Evolutionary conservation across 306 rosid species (phyloP).

Genomic region (Cyclanthera cordifolia): DNA sequence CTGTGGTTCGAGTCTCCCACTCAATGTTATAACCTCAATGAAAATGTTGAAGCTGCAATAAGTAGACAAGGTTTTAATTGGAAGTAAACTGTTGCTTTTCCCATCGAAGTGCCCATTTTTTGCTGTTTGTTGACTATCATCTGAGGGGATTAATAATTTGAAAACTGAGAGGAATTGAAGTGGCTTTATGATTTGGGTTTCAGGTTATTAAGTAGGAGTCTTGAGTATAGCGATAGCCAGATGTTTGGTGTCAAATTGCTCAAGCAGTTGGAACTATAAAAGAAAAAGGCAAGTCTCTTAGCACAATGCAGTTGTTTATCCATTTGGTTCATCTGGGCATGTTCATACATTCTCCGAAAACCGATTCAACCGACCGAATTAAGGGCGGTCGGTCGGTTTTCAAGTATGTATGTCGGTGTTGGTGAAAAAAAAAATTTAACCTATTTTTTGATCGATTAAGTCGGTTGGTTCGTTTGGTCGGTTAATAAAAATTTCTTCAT

Average conservation of each 20-base stretch:
- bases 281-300: not conserved
- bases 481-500: too few relatives aligned
- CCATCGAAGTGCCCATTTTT: not conserved
- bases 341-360: too few relatives aligned
- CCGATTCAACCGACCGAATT: too few relatives aligned
- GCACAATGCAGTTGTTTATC: not conserved
- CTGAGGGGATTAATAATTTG: not conserved
- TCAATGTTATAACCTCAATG: too few relatives aligned
- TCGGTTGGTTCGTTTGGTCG: too few relatives aligned
- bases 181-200: slow-evolving; percentile 1
- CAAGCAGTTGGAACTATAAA: not conserved
- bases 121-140: not conserved
- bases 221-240: not conserved
- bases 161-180: not conserved
- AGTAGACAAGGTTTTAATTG: not conserved
- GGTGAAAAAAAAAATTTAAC: too few relatives aligned
- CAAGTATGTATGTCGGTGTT: too few relatives aligned
- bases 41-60: too few relatives aligned
- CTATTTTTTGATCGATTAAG: too few relatives aligned
- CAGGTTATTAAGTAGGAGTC: not conserved
- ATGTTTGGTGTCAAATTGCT: not conserved
- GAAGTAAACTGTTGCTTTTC: not conserved
- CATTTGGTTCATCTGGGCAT: too few relatives aligned
- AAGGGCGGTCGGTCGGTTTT: too few relatives aligned
- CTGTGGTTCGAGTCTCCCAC: too few relatives aligned